Conservation (phyloP, 2,329 filamentous ascomycete genomes). For the Juglanconis juglandina region DNA sequence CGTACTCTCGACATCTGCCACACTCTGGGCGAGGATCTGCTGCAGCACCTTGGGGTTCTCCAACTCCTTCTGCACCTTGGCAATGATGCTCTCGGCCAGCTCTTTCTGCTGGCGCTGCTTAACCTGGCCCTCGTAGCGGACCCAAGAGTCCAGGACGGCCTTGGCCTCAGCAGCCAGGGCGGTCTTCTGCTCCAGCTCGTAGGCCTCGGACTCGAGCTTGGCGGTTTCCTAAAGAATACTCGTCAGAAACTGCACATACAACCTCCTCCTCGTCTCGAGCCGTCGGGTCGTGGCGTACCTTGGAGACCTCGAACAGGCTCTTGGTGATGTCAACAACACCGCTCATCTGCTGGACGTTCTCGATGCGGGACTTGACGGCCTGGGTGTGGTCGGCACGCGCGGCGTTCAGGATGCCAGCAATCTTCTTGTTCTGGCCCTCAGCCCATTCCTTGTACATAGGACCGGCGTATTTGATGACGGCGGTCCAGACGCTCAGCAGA, state of each 20-base stretch:
- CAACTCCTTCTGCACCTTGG: slow-evolving; percentile 98
- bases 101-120: slow-evolving; percentile 98
- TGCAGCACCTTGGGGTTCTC: slow-evolving; percentile 96
- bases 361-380: slow-evolving; percentile 91
- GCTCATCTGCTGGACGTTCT: slow-evolving; percentile 90
- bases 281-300: slow-evolving; percentile 56
- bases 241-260: slow-evolving; percentile 16
- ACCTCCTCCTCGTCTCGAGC: neutral
- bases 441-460: slow-evolving; percentile 93
- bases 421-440: slow-evolving; percentile 81
- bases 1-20: slow-evolving; percentile 92
- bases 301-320: slow-evolving; percentile 94
- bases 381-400: slow-evolving; percentile 92
- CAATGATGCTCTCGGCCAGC: slow-evolving; percentile 86
- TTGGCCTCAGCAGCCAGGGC: slow-evolving; percentile 91
- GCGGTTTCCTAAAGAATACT: slow-evolving; percentile 76
- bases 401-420: slow-evolving; percentile 91
- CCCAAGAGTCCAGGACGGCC: slow-evolving; percentile 94
- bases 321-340: slow-evolving; percentile 96
- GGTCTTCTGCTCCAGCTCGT: slow-evolving; percentile 95
- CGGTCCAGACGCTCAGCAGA: slow-evolving; percentile 88
- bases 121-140: slow-evolving; percentile 96
- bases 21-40: slow-evolving; percentile 96
- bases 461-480: slow-evolving; percentile 88
- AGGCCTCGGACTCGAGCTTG: slow-evolving; percentile 90